Base-by-base conservation (phyloP, 208 protist genomes). In the Endotrypanum monterogeii region DNA sequence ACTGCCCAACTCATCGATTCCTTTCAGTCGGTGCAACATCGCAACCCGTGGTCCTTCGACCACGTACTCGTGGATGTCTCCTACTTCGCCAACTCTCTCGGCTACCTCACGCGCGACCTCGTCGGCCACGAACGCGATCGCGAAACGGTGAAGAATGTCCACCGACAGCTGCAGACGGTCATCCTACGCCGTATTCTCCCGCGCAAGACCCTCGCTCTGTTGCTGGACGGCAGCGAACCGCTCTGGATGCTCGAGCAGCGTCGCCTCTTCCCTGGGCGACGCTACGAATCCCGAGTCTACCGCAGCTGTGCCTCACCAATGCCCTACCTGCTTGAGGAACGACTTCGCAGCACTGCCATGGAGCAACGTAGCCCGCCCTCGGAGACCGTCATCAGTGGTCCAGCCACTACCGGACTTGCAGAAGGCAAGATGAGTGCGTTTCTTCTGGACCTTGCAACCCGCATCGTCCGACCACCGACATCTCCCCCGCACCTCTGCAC, bases 371-470 rank as follows among this genome's bases (percentile, higher is more conserved):
- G 69, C 20, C 71, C 83, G 32, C 84, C 85, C 37, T 62, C 65
- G 44, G 91, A 95, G 77, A 80, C 85, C 35, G 18, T 95, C 25
- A 63, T 93, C 20, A 86, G 83, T 66, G 88, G 91, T 8, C 79
- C 87, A 0, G 79, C 76, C 41, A 84, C 80, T 20, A 82, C 85
- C 25, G 90, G 91, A 0, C 79, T 89, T 23, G 86, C 85, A 28
- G 91, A 93, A 54, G 85, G 79, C 30, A 95, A 95, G 83, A 72
- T 92, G 6, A 89, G 87, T 8, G 78, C 87, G 8, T 94, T 83
- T 84, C 75, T 90, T 73, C 82, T 95, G 16, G 91, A 95, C 78
- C 87, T 95, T 32, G 87, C 91, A 20, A 83, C 88, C 20, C 79
- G 90, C 18, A 60, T 81, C 11, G n/a, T 74, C 25, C 63, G 57